phyloP scores from a whole-genome alignment of 2,329 filamentous ascomycete species.

The Geoglossum cookeanum region DNA sequence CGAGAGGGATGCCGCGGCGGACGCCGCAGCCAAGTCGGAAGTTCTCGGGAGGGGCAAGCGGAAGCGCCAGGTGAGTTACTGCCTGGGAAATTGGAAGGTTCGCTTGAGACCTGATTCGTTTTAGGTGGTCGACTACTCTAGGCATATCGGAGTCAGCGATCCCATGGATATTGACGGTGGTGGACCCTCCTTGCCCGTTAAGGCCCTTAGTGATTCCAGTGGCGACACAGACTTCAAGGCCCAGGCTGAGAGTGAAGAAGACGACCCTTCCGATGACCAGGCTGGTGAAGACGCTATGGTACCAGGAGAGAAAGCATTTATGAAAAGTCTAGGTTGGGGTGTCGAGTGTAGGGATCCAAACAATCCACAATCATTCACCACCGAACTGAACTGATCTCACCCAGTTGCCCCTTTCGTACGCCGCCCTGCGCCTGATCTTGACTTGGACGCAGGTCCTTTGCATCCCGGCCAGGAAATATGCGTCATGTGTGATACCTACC shows the following conservation, averaged over 20 bases:
- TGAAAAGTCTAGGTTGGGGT: not conserved
- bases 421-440: slow-evolving; percentile 10
- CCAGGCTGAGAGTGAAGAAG: slow-evolving; percentile 12
- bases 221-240: slow-evolving; percentile 18
- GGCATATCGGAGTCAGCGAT: slow-evolving; percentile 12
- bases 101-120: slow-evolving; percentile 8
- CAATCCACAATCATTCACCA: slow-evolving; percentile 10
- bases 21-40: slow-evolving; percentile 48
- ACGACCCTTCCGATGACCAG: slow-evolving; percentile 5
- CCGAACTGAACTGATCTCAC: not conserved
- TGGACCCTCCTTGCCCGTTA: slow-evolving; percentile 3
- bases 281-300: not conserved
- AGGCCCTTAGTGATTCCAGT: slow-evolving; percentile 5
- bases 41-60: slow-evolving; percentile 74
- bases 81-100: slow-evolving; percentile 3
- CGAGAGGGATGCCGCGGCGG: slow-evolving; percentile 56
- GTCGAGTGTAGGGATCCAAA: slow-evolving; percentile 17
- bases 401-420: slow-evolving; percentile 5
- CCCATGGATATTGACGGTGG: slow-evolving; percentile 14
- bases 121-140: slow-evolving; percentile 28
- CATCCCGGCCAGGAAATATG: slow-evolving; percentile 20
- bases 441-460: slow-evolving; percentile 10
- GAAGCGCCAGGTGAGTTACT: slow-evolving; percentile 35
- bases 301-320: not conserved
- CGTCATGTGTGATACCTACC: slow-evolving; percentile 32